Percentiles rank a stretch among this genome's conserved stretches.
Evolutionary conservation across 805 yeast genomes (phyloP).

Genomic region (Ogataea pilisensis): DNA sequence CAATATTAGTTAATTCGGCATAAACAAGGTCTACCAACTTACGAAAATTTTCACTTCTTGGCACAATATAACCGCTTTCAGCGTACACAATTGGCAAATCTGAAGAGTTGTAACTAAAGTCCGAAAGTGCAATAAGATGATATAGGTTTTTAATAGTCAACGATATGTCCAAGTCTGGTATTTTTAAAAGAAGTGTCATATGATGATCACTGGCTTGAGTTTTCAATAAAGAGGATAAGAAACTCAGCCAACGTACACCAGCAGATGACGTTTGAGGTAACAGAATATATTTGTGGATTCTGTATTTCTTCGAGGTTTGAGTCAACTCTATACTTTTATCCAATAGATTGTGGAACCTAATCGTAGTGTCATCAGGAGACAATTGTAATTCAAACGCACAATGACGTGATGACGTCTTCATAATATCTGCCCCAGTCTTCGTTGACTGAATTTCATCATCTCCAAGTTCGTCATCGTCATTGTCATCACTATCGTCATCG

Average conservation of each 20-base stretch:
- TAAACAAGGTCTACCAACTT: conserved; percentile 37
- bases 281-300: conserved; percentile 41
- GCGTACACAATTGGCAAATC: conserved; percentile 3
- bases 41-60: conserved; percentile 30
- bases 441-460: no score
- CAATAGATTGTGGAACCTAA: conserved; percentile 56
- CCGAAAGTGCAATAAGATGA: conserved; percentile 5
- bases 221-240: conserved; percentile 48
- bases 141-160: conserved; percentile 35
- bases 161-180: conserved; percentile 44
- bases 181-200: conserved; percentile 27
- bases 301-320: conserved; percentile 14
- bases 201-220: conserved; percentile 5
- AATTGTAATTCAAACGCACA: conserved; percentile 18
- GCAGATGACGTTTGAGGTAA: conserved; percentile 49
- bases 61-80: conserved; percentile 22
- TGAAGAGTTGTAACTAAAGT: conserved; percentile 1
- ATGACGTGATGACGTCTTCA: conserved; percentile 4
- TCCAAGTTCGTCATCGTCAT: not conserved
- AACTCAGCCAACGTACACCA: conserved; percentile 60
- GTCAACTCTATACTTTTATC: conserved; percentile 68
- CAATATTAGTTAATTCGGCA: conserved; percentile 17
- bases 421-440: not conserved
- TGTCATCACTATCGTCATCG: no score
- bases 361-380: conserved; percentile 27